Evolutionary conservation across 148 eudicot genomes (phyloP), one percentile per base, ranked within the genome.

Genomic region (Camellia japonica): DNA sequence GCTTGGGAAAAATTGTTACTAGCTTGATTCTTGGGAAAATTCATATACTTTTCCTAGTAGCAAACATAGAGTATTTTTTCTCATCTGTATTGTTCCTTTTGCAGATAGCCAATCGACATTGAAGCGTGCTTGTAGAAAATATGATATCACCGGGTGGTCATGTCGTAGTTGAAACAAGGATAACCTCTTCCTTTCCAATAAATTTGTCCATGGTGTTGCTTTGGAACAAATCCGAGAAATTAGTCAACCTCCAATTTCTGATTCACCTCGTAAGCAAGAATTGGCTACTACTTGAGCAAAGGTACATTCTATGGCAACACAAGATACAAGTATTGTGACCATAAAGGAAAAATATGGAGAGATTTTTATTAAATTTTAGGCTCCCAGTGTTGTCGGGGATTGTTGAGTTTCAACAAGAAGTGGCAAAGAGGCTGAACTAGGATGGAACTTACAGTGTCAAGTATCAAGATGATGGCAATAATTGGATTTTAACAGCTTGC

Each of bases 51-150:
- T 47, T 47, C 5, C 0, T 47, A 5, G 18, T 71, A n/a, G 74
- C 15, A 14, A 15, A 46, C 56, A 3, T 3, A 71, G 5, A 71
- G n/a, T 10, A 15, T 49, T 16, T 55, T 16, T 55, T 59, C n/a
- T 55, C 56, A 56, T 23, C 8, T 54, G 41, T 14, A 11, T 42
- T 41, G 23, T 43, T 59, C 15, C n/a, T 59, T 58, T 75, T 75
- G 78, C 78, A 58, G 67, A 41, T 46, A 58, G 61, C n/a, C 12
- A 10, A 54, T 52, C 76, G 19, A 54, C 76, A 15, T 9, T 54
- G 56, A 73, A 52, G 78, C 78, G 78, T 58, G 30, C 3, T 13
- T 75, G 66, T 42, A 75, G 61, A 20, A 3, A 75, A 11, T 15
- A 41, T 60, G 20, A 18, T 6, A 75, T 75, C 65, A 2, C 49